phyloP scores from a whole-genome alignment of 2,329 filamentous ascomycete genomes.

The Cercospora beticola region DNA sequence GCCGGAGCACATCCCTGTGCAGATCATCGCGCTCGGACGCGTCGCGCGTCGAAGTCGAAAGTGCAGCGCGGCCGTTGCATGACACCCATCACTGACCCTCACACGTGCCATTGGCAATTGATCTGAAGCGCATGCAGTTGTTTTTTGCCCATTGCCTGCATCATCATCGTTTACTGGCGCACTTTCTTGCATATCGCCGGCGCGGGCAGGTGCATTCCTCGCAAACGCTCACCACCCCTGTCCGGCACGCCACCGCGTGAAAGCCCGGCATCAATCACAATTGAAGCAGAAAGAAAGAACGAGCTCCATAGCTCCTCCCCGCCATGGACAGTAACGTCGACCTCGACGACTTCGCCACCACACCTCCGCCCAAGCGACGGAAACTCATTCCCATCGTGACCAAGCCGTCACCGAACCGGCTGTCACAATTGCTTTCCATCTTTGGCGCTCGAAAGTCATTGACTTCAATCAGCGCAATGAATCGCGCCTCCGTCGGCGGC shows the following conservation, averaged over 20 bases:
- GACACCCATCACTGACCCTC: neutral
- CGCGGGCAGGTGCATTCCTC: neutral
- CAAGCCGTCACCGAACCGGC: slow-evolving; percentile 17
- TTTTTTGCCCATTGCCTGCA: neutral
- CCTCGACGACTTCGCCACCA: neutral
- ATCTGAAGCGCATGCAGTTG: neutral
- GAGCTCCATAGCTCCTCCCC: neutral
- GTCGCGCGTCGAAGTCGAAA: neutral
- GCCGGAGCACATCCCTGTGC: neutral
- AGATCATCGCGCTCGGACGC: neutral
- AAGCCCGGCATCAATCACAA: neutral
- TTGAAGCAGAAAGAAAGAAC: neutral
- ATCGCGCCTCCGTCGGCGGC: slow-evolving; percentile 18
- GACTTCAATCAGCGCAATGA: slow-evolving; percentile 31
- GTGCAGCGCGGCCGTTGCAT: neutral
- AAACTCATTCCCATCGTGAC: slow-evolving; percentile 21
- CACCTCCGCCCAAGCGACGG: slow-evolving; percentile 29
- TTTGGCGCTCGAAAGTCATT: slow-evolving; percentile 33
- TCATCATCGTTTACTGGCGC: neutral
- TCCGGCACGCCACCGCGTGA: neutral
- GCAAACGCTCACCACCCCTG: neutral
- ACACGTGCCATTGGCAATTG: neutral
- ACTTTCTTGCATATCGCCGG: neutral
- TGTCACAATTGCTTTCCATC: slow-evolving; percentile 29
- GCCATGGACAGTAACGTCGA: neutral